These are phyloP conservation scores for Cystobasidiaceae sp. DNA, from an alignment of 1,284 basidiomycete genomes.

Conservation along the genomic window DNA sequence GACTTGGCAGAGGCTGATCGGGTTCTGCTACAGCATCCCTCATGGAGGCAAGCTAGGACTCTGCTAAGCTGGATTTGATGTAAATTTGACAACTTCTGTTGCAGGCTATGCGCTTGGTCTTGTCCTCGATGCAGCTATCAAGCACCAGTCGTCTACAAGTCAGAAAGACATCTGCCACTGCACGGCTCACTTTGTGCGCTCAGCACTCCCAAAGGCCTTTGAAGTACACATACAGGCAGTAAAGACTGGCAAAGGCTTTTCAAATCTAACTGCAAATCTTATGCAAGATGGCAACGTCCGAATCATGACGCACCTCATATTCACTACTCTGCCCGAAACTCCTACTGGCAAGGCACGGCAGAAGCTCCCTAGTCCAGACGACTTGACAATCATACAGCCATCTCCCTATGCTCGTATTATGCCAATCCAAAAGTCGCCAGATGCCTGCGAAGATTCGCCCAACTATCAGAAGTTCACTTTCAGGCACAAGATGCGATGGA, in stretches of 20 bases:
- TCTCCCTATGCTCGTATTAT: constrained; percentile 17
- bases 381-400: constrained; percentile 7
- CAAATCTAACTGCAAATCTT: constrained; percentile 18
- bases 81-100: no score
- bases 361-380: constrained; percentile 15
- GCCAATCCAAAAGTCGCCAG: constrained; percentile 9
- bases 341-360: constrained; percentile 2
- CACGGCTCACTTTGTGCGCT: constrained; percentile 29
- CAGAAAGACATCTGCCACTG: constrained; percentile 28
- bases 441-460: background rate
- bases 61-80: background rate
- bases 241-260: constrained; percentile 23
- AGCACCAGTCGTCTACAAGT: constrained; percentile 6
- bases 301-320: constrained; percentile 30
- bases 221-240: constrained; percentile 11
- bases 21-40: constrained; percentile 7
- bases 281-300: constrained; percentile 25
- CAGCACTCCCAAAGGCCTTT: constrained; percentile 26
- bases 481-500: constrained; percentile 18
- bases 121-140: constrained; percentile 22
- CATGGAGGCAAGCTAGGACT: constrained; percentile 12
- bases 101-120: constrained; percentile 27
- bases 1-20: background rate
- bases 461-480: constrained; percentile 22
- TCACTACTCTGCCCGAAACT: constrained; percentile 22